These are phyloP conservation scores for Acanthamoeba royreba DNA, from an alignment of 208 protist species.

Conservation along the genomic window DNA sequence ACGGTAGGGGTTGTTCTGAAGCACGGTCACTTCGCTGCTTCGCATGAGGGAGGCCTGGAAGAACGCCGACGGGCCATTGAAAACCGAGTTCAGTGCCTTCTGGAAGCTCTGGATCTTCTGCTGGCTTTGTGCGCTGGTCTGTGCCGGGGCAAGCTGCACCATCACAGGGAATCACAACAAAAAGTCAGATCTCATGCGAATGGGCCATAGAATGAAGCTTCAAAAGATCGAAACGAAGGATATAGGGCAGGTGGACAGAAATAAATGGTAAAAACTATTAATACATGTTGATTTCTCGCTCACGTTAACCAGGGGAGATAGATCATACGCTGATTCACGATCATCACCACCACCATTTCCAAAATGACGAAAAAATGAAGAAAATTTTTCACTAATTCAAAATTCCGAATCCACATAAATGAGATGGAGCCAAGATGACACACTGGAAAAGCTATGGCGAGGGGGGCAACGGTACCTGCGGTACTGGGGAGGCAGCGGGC, in stretches of 20 bases:
- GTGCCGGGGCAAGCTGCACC: not conserved
- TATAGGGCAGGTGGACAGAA: too few relatives aligned
- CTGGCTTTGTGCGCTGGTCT: not conserved
- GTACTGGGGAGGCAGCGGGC: not conserved
- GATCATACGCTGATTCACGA: too few relatives aligned
- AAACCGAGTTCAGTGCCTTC: not conserved
- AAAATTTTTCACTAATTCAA: too few relatives aligned
- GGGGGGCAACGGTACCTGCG: not conserved
- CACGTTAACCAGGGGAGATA: too few relatives aligned
- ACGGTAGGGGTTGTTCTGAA: not conserved
- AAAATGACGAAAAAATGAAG: not conserved
- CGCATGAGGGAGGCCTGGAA: not conserved
- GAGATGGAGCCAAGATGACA: not conserved
- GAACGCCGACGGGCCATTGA: not conserved
- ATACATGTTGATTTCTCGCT: too few relatives aligned
- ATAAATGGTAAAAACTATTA: too few relatives aligned
- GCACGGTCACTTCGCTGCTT: not conserved
- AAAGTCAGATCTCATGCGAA: too few relatives aligned
- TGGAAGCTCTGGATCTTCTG: not conserved
- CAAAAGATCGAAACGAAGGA: too few relatives aligned
- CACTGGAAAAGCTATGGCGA: not conserved
- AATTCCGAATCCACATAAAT: not conserved
- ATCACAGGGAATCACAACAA: too few relatives aligned
- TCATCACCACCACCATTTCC: not conserved
- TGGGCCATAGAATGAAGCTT: too few relatives aligned